These are phyloP conservation scores for Lantana camara DNA, from an alignment of 257 asterid genomes.

Conservation along the genomic window DNA sequence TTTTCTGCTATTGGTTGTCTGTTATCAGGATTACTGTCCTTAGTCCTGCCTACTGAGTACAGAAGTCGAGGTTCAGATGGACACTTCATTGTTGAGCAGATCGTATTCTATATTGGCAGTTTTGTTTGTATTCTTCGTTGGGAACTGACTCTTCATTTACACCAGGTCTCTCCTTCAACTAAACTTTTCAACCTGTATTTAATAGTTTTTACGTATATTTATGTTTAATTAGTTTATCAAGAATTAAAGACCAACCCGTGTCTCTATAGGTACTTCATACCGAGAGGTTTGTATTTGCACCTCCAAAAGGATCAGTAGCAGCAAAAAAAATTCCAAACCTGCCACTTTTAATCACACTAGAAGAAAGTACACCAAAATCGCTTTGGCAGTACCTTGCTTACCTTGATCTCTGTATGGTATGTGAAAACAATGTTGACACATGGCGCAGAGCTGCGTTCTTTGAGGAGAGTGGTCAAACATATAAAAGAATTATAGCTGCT, in stretches of 20 bases:
- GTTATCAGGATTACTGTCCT: constrained; percentile 48
- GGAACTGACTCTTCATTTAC: constrained; percentile 81
- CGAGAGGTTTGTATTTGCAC: constrained; percentile 83
- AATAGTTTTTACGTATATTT: not conserved
- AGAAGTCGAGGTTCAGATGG: constrained; percentile 47
- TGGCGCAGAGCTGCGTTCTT: too few species aligned
- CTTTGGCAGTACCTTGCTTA: constrained; percentile 87
- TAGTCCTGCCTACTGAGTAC: constrained; percentile 52
- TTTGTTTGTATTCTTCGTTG: constrained; percentile 73
- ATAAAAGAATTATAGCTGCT: too few species aligned
- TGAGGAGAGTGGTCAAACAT: too few species aligned
- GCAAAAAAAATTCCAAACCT: constrained; percentile 95
- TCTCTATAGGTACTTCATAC: constrained; percentile 71
- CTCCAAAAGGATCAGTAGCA: constrained; percentile 97
- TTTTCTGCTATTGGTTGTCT: constrained; percentile 61
- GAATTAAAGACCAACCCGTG: constrained; percentile 5
- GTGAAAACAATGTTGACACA: too few species aligned
- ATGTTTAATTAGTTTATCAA: not conserved
- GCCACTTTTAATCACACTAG: constrained; percentile 67
- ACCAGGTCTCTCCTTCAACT: constrained; percentile 55
- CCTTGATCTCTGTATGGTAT: too few species aligned
- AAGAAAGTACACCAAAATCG: constrained; percentile 79
- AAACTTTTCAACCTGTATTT: too few species aligned
- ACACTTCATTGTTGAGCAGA: constrained; percentile 58
- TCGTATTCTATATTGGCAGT: constrained; percentile 59